A percentile compares a stretch with the other conserved stretches of the same genome.
Conservation (phyloP, 805 yeast genomes). For the Zygosaccharomyces siamensis region DNA sequence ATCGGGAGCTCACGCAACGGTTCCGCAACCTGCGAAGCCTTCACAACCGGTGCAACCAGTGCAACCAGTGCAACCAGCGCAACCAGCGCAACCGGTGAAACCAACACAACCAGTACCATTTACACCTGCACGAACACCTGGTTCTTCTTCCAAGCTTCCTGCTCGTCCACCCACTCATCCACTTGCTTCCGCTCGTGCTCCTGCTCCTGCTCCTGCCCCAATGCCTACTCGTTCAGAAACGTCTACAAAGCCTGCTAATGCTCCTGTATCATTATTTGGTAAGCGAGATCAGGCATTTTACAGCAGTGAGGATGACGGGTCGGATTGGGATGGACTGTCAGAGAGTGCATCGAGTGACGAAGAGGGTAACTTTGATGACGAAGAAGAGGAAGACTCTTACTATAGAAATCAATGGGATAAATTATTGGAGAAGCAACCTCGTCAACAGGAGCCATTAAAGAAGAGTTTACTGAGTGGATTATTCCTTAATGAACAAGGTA, state of each 20-base stretch:
- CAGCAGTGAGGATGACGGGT: conserved; percentile 35
- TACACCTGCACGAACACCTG: background rate
- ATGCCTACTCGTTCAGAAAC: conserved; percentile 11
- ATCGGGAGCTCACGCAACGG: background rate
- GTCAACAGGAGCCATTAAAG: conserved; percentile 21
- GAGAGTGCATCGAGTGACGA: conserved; percentile 19
- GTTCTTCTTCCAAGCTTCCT: background rate
- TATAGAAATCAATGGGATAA: conserved; percentile 33
- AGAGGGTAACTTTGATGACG: conserved; percentile 26
- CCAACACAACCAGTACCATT: background rate
- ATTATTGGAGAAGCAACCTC: conserved; percentile 23
- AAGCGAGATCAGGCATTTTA: conserved; percentile 24
- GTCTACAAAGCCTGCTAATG: conserved; percentile 5
- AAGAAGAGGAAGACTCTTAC: conserved; percentile 32
- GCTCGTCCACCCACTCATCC: background rate
- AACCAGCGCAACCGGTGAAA: conserved; percentile 7
- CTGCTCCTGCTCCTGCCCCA: conserved; percentile 8
- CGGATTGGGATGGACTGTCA: conserved; percentile 32
- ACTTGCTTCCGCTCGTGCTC: conserved; percentile 1
- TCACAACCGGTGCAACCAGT: conserved; percentile 9
- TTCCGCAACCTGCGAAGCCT: conserved; percentile 12
- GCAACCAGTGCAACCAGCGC: background rate
- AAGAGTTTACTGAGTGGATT: conserved; percentile 32
- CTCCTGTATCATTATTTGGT: conserved; percentile 18
- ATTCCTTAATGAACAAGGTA: conserved; percentile 21